phyloP scores from a whole-genome alignment of 768 basidiomycete genomes.

The Collybia sordida region DNA sequence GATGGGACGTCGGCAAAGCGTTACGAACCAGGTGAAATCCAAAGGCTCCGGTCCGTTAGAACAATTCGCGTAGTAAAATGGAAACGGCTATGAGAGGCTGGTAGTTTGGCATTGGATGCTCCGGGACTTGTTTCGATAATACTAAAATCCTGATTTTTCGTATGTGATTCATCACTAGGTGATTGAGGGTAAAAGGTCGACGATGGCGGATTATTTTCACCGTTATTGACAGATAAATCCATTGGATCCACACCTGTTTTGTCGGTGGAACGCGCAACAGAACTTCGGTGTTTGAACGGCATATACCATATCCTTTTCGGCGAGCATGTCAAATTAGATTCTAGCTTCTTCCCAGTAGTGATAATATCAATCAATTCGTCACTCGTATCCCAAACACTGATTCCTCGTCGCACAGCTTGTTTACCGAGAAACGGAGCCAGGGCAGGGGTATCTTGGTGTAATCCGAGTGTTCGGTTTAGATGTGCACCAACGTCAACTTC shows the following conservation, averaged over 20 bases:
- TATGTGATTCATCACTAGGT: not conserved
- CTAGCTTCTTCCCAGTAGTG: conserved; percentile 7
- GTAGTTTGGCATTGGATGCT: not conserved
- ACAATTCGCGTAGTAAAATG: conserved; percentile 47
- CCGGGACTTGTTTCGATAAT: not conserved
- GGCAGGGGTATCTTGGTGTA: conserved; percentile 49
- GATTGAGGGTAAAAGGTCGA: not conserved
- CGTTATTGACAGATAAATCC: not conserved
- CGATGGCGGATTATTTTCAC: not conserved
- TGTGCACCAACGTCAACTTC: conserved; percentile 15
- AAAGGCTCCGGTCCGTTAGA: conserved; percentile 48
- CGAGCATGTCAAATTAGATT: not conserved
- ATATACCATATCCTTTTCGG: conserved; percentile 31
- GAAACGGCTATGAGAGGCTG: conserved; percentile 36
- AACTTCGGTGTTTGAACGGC: conserved; percentile 33
- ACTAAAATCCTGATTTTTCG: not conserved
- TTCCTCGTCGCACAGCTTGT: conserved; percentile 36
- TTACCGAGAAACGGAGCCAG: conserved; percentile 51
- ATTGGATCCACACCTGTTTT: not conserved
- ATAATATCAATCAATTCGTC: conserved; percentile 36
- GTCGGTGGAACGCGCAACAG: no score
- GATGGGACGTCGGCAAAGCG: not conserved
- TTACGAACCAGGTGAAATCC: conserved; percentile 39
- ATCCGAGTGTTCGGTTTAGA: conserved; percentile 42
- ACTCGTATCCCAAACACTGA: conserved; percentile 40